Conservation (phyloP, 169 alveolate species). For the Pseudocohnilembus persalinus region DNA sequence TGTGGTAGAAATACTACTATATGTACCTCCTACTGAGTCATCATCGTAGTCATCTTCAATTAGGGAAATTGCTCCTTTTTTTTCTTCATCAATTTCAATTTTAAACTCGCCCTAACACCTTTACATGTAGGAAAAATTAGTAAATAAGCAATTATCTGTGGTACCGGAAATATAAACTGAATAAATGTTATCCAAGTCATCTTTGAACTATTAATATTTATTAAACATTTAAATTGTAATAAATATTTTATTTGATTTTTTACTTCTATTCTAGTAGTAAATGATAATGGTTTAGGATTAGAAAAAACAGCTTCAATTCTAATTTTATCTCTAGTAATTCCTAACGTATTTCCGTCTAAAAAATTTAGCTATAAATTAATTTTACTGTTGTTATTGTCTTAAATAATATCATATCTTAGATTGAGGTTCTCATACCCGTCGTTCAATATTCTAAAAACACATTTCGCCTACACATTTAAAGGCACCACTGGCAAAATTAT, state of each 20-base stretch:
- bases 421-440: slow-evolving; percentile 91
- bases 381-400: slow-evolving; percentile 76
- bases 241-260: too few relatives aligned
- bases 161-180: slow-evolving; percentile 87
- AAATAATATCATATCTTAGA: slow-evolving; percentile 69
- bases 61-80: slow-evolving; percentile 55
- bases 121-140: slow-evolving; percentile 78
- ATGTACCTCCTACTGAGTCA: slow-evolving; percentile 18
- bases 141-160: slow-evolving; percentile 88
- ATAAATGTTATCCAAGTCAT: slow-evolving; percentile 84
- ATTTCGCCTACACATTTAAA: slow-evolving; percentile 73
- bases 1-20: slow-evolving; percentile 8
- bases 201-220: too few relatives aligned
- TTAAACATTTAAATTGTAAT: too few relatives aligned
- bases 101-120: slow-evolving; percentile 68
- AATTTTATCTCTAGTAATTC: slow-evolving; percentile 75
- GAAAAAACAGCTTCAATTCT: slow-evolving; percentile 81
- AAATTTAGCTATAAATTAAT: slow-evolving; percentile 74
- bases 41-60: slow-evolving; percentile 62
- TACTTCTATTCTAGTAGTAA: slow-evolving; percentile 88
- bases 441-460: slow-evolving; percentile 83
- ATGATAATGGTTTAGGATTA: slow-evolving; percentile 83
- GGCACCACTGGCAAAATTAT: slow-evolving; percentile 89
- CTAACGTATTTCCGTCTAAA: slow-evolving; percentile 83
- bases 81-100: slow-evolving; percentile 58